Evolutionary conservation across 2,329 filamentous ascomycete species (phyloP), one percentile per base, ranked within the genome.

Genomic region (Thelonectria olida): DNA sequence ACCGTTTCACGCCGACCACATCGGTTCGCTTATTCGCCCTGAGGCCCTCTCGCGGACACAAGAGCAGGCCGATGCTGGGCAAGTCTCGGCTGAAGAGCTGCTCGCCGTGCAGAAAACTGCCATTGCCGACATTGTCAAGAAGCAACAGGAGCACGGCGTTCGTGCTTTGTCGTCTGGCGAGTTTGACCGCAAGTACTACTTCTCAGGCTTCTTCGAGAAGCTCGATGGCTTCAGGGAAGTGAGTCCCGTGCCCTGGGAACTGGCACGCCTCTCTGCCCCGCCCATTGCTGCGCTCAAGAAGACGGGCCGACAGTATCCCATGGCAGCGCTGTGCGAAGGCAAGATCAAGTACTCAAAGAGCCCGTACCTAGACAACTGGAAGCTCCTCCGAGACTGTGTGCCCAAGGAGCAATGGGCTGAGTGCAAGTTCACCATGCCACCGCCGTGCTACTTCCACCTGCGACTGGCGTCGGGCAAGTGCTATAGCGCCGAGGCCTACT

Each of bases 1-100:
- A 10, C 89, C 88, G 50, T 92, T 91, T 77, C 85, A 90, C 72
- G 89, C 89, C 61, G 90, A 92, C 77, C 90, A 92, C 67, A 84
- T 91, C 63, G 90, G 90, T 50, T 92, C 89, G 13, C 81, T 92
- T 28, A 84, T 92, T 59, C 88, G 90, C 28, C 89, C 90, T 1
- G 76, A 86, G 53, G 78, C 84, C 52, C 83, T 92, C 23, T 81
- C 90, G 13, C 80, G 86, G 47, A 85, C 85, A 48, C 74, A 78
- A 59, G 64, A 69, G 9, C 64, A 73, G n/a, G 74, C 75, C 82
- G 90, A 75, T 79, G 82, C 66, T 74, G 84, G 73, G 76, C 83
- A 61, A 81, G 66, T 72, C 60, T 70, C 73, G 1, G 28, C 64
- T 6, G 71, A 72, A 15, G 80, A 85, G 70, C 82, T 91, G 38